phyloP scores from a whole-genome alignment of 225 moss, liverwort and hornwort genomes.

The Sphagnum contortum region DNA sequence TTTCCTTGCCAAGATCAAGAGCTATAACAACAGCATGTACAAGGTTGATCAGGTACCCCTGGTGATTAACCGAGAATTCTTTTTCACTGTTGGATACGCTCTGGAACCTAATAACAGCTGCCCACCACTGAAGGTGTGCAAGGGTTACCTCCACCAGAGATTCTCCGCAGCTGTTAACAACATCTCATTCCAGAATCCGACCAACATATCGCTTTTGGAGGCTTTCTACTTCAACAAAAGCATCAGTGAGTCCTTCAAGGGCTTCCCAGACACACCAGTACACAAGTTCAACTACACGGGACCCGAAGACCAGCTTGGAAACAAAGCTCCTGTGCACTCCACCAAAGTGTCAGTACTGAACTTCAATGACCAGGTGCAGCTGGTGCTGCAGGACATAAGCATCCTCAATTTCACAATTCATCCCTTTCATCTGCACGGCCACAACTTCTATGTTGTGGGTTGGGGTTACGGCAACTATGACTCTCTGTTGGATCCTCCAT shows the following conservation, averaged over 20 bases:
- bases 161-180: constrained; percentile 45
- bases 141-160: constrained; percentile 24
- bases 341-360: constrained; percentile 41
- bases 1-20: constrained; percentile 24
- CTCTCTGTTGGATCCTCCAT: constrained; percentile 12
- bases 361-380: constrained; percentile 34
- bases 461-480: constrained; percentile 36
- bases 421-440: constrained; percentile 55
- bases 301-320: constrained; percentile 6
- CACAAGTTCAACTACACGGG: constrained; percentile 28
- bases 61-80: constrained; percentile 18
- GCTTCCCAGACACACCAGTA: constrained; percentile 33
- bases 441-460: constrained; percentile 45
- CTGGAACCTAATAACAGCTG: constrained; percentile 34
- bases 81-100: constrained; percentile 40
- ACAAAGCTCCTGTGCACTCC: constrained; percentile 22
- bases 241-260: constrained; percentile 17
- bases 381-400: constrained; percentile 41
- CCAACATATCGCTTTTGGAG: constrained; percentile 37
- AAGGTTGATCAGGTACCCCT: constrained; percentile 15
- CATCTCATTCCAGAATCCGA: constrained; percentile 44
- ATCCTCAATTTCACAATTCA: constrained; percentile 21
- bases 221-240: constrained; percentile 37
- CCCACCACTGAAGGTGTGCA: constrained; percentile 25
- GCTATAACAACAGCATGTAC: constrained; percentile 21